Base-by-base conservation (phyloP, 108 stramenopile genomes). In the Nitzschia inconspicua region DNA sequence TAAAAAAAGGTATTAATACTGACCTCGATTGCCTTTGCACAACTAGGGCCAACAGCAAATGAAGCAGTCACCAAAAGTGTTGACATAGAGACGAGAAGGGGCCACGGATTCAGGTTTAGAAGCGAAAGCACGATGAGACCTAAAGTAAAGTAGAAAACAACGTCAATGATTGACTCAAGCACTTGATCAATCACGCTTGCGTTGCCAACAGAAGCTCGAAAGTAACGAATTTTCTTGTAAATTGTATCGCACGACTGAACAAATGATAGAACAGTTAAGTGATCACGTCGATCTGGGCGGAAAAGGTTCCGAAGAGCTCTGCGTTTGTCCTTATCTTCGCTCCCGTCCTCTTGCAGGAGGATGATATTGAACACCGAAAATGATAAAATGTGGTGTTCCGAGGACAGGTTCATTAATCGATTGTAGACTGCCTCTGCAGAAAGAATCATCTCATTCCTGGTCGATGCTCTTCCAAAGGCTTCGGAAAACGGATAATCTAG, bases 181-280 rank as follows among this genome's bases (percentile, higher is more conserved):
- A 86, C 90, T 1, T 65, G 27, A 47, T 93, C 86, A 39, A 93
- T 83, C 47, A 80, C 76, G 19, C 81, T 73, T 22, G 90, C 70
- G 44, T 92, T 92, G 9, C 63, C 59, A 9, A 77, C 68, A 30
- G 72, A 70, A 4, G 75, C 80, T 27, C 68, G 61, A 48, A 82
- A 82, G 23, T 52, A 73, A n/a, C 75, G 71, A 6, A 91, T 62
- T 29, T 79, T 70, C 34, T 70, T 68, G 57, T 87, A 91, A 2
- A 87, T 63, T 14, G 44, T 30, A 54, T 84, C 82, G 37, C 70
- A 72, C 9, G 51, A n/a, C 47, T 80, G 83, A 23, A 84, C 64
- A 55, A 88, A 92, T 31, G 85, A 75, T 2, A 92, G 63, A 44
- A 79, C 46, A 3, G 78, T 52, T 2, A 85, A 29, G 22, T 71